Base-by-base conservation (phyloP, 78 protist genomes). In the Dictyostelium firmibasis region DNA sequence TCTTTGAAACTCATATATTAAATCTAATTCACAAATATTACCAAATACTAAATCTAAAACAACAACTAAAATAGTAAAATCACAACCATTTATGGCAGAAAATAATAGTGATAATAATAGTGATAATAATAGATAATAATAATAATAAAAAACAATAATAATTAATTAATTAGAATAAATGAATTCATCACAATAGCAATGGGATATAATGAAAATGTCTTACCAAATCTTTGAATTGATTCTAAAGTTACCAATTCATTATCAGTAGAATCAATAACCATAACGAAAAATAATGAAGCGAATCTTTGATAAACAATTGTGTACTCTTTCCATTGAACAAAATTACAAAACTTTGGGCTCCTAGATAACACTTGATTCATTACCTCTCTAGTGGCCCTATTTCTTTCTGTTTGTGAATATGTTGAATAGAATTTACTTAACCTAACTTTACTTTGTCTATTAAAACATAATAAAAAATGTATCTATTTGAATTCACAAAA, bases 1-100 rank as follows among this genome's bases (percentile, higher is more conserved):
- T 91, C 98, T 98, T 95, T 98, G 97, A 96, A 98, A 99, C 70
- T 98, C 98, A 96, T 98, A 98, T 83, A 99, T 98, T 47, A 99
- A 92, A 86, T 99, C 99, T 33, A 99, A 92, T 93, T 99, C 99
- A 83, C 99, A 99, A 72, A 99, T 97, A 84, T 96, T 89, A 70
- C 57, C 84, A 50, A 89, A 89, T 69, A 69, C 78, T n/a, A 13
- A n/a, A 81, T 89, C 94, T 69, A 89, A 89, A 33, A 89, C 11
- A 7, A 89, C 83, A 89, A 89, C 94, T 89, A 69, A n/a, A 44
- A 7, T 1, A 38, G 1, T 3, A 20, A 14, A n/a, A n/a, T n/a
- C n/a, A 10, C 7, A 13, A 4, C 3, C 10, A 23, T 35, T 44
- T 14, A 1, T 7, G 25, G 43, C 2, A 4, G 43, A 38, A 4